Evolutionary conservation across 1,284 basidiomycete genomes (phyloP).

Genomic region (Tremellales sp.): DNA sequence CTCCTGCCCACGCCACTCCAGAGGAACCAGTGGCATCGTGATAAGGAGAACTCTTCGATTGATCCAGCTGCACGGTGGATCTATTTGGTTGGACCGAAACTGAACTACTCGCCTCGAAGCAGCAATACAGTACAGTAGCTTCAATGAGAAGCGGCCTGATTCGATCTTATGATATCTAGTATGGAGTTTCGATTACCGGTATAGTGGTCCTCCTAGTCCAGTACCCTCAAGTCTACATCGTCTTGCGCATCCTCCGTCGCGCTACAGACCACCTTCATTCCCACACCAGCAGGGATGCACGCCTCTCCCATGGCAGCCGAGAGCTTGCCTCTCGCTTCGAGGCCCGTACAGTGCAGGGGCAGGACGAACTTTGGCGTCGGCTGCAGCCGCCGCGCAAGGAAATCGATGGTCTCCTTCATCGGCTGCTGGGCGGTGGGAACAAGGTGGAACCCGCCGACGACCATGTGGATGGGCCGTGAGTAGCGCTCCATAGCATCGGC

Average conservation of each 20-base stretch:
- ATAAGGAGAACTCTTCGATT: no score
- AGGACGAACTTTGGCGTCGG: conserved; percentile 67
- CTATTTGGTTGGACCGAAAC: no score
- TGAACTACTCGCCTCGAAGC: no score
- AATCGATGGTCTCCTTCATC: conserved; percentile 66
- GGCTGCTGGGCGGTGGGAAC: conserved; percentile 61
- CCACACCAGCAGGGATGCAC: conserved; percentile 65
- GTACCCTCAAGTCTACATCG: conserved; percentile 8
- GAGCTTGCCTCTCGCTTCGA: conserved; percentile 64
- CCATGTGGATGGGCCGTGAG: conserved; percentile 69
- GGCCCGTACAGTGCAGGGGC: conserved; percentile 79
- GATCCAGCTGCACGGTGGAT: no score
- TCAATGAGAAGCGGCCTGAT: no score
- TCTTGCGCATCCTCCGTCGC: conserved; percentile 35
- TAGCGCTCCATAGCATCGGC: conserved; percentile 62
- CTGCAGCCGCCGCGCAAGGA: conserved; percentile 58
- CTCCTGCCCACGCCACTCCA: no score
- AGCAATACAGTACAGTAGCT: no score
- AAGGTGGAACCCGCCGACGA: conserved; percentile 75
- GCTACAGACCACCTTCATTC: conserved; percentile 60
- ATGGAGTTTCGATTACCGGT: no score
- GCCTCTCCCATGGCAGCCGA: conserved; percentile 64
- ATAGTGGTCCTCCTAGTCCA: not conserved
- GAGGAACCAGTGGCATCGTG: no score
- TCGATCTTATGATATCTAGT: no score